Conservation (phyloP, 2,329 filamentous ascomycete genomes). For the Aspergillus latus region DNA sequence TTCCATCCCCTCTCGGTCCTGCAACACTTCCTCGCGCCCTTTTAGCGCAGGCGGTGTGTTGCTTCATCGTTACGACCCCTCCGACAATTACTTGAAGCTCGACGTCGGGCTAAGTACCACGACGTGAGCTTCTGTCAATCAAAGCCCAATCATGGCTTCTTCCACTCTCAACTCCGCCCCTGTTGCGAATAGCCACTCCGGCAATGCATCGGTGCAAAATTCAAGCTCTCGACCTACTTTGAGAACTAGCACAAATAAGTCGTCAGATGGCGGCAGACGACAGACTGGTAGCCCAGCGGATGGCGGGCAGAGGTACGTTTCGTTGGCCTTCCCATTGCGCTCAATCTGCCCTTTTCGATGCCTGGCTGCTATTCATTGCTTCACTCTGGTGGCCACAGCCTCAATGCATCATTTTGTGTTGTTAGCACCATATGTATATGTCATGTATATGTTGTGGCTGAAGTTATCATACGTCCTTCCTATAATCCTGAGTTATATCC, state of each 20-base stretch:
- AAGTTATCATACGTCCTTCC: background rate
- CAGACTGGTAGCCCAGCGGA: conserved; percentile 57
- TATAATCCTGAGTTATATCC: background rate
- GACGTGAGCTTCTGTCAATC: conserved; percentile 34
- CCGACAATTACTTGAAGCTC: conserved; percentile 27
- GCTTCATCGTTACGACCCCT: conserved; percentile 32
- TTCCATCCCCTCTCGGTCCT: conserved; percentile 12
- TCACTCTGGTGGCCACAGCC: conserved; percentile 2
- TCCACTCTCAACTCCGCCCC: conserved; percentile 41
- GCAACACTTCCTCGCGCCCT: conserved; percentile 17
- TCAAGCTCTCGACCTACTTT: conserved; percentile 45
- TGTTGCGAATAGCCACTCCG: conserved; percentile 38
- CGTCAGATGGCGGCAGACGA: conserved; percentile 54
- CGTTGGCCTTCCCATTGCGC: conserved; percentile 14
- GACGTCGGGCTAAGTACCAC: conserved; percentile 38
- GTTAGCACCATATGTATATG: background rate
- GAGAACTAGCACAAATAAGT: conserved; percentile 53
- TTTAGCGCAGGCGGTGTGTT: conserved; percentile 43
- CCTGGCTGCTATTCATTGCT: conserved; percentile 18
- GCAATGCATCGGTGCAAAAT: conserved; percentile 39
- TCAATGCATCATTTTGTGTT: background rate
- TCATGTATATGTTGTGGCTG: background rate
- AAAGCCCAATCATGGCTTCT: conserved; percentile 43
- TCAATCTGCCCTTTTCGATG: conserved; percentile 7
- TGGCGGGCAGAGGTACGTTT: conserved; percentile 54